Conservation (phyloP, 2,329 filamentous ascomycete genomes). For the Cordyceps javanica region DNA sequence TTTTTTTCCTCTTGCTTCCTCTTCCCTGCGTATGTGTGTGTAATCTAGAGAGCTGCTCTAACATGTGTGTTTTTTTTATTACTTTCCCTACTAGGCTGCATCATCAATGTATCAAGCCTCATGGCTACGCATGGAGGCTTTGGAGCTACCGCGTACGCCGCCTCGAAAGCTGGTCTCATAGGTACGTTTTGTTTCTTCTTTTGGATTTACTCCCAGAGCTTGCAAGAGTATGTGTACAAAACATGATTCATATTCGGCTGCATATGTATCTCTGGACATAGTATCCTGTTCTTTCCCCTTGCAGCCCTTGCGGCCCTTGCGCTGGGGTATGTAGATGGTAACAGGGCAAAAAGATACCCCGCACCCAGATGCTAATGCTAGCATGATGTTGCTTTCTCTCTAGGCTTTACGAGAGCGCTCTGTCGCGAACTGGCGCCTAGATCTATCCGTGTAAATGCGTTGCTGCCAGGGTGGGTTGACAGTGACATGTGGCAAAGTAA, state of each 20-base stretch:
- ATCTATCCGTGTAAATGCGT: conserved; percentile 69
- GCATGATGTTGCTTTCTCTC: conserved; percentile 12
- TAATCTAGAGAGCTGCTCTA: background rate
- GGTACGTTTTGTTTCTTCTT: conserved; percentile 39
- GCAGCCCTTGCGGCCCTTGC: background rate
- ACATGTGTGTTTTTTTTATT: background rate
- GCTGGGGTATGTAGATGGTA: background rate
- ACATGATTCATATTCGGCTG: background rate
- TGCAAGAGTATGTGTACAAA: background rate
- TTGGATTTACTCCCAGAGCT: too few species aligned
- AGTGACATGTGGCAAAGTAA: conserved; percentile 73
- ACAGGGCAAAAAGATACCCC: background rate
- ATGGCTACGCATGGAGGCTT: conserved; percentile 62
- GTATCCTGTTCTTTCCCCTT: background rate
- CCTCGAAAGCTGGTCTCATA: conserved; percentile 73
- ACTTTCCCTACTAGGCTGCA: conserved; percentile 48
- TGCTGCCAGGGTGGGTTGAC: conserved; percentile 77
- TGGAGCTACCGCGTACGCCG: conserved; percentile 69
- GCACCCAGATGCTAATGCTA: background rate
- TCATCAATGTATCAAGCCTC: conserved; percentile 77
- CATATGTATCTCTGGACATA: background rate
- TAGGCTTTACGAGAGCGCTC: conserved; percentile 63
- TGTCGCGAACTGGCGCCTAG: conserved; percentile 54
- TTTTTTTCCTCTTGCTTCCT: background rate
- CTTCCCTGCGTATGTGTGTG: background rate